A percentile compares a stretch with the other conserved stretches of the same genome.
These are phyloP conservation scores for Tylopilus cervinicoccineus DNA, from an alignment of 768 basidiomycete genomes.

Conservation along the genomic window DNA sequence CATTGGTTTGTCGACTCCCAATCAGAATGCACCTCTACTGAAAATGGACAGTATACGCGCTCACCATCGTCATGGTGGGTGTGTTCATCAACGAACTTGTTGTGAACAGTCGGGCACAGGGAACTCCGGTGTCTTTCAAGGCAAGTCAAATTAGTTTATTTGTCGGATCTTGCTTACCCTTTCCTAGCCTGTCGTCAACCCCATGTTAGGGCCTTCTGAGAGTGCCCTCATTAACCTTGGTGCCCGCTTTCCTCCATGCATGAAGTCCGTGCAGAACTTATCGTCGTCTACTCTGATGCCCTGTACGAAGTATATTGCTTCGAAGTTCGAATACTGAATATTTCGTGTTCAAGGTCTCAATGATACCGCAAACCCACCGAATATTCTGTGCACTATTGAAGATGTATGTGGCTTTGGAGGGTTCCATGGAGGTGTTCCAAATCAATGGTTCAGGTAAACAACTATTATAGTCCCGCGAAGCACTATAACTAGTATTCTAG, in stretches of 20 bases:
- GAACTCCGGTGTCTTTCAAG: slow-evolving; percentile 82
- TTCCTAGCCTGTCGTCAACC: slow-evolving; percentile 71
- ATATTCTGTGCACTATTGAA: slow-evolving; percentile 67
- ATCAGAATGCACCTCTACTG: background rate
- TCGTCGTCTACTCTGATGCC: slow-evolving; percentile 51
- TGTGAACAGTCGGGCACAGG: slow-evolving; percentile 69
- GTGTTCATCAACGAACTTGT: slow-evolving; percentile 86
- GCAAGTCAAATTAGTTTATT: slow-evolving; percentile 33
- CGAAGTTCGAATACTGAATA: slow-evolving; percentile 7
- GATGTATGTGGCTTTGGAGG: slow-evolving; percentile 90
- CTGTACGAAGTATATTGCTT: slow-evolving; percentile 42
- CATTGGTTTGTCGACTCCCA: slow-evolving; percentile 48
- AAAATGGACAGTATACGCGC: slow-evolving; percentile 48
- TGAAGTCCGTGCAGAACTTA: slow-evolving; percentile 65
- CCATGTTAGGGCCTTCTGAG: slow-evolving; percentile 87
- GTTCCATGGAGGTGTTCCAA: slow-evolving; percentile 40
- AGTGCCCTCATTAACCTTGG: slow-evolving; percentile 83
- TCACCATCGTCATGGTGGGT: slow-evolving; percentile 64
- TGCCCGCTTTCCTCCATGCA: slow-evolving; percentile 91
- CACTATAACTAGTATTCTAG: slow-evolving; percentile 40
- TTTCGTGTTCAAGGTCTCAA: slow-evolving; percentile 55
- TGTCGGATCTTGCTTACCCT: slow-evolving; percentile 6
- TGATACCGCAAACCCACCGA: slow-evolving; percentile 77
- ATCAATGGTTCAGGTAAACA: slow-evolving; percentile 54
- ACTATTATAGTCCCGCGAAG: slow-evolving; percentile 39